A percentile compares a stretch with the other conserved stretches of the same genome.
Conservation (phyloP, 306 rosid species). For the Quillaja saponaria region DNA sequence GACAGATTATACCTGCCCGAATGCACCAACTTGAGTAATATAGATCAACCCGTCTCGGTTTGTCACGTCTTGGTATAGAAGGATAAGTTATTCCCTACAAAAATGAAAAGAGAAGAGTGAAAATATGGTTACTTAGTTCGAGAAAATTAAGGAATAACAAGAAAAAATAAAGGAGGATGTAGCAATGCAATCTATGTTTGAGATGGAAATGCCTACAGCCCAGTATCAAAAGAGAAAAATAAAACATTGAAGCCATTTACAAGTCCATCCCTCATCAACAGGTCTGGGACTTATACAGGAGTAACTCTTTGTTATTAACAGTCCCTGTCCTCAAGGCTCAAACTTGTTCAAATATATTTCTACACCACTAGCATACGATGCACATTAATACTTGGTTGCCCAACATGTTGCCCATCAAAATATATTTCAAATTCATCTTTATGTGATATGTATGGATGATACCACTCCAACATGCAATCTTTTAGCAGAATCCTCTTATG, state of each 20-base stretch:
- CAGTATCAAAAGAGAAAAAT: no score
- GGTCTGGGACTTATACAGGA: no score
- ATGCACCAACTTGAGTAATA: constrained; percentile 77
- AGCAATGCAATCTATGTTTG: constrained; percentile 8
- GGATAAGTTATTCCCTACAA: constrained; percentile 55
- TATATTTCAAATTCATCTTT: neutral
- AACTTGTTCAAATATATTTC: neutral
- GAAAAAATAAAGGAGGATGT: neutral
- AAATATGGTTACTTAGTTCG: neutral
- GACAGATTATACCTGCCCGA: constrained; percentile 47
- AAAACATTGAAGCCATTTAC: no score
- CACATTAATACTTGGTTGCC: neutral
- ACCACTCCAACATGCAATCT: no score
- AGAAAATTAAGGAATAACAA: neutral
- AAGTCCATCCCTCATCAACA: no score
- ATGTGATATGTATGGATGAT: neutral
- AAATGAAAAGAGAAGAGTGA: neutral
- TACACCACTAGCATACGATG: neutral
- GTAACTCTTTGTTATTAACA: neutral
- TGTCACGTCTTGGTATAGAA: constrained; percentile 48
- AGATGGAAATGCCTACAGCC: neutral
- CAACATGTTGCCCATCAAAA: neutral
- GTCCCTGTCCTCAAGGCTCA: neutral
- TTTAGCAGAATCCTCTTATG: no score
- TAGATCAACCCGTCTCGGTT: constrained; percentile 55